Base-by-base conservation (phyloP, 2,329 filamentous ascomycete species). In the Graphium sp. region DNA sequence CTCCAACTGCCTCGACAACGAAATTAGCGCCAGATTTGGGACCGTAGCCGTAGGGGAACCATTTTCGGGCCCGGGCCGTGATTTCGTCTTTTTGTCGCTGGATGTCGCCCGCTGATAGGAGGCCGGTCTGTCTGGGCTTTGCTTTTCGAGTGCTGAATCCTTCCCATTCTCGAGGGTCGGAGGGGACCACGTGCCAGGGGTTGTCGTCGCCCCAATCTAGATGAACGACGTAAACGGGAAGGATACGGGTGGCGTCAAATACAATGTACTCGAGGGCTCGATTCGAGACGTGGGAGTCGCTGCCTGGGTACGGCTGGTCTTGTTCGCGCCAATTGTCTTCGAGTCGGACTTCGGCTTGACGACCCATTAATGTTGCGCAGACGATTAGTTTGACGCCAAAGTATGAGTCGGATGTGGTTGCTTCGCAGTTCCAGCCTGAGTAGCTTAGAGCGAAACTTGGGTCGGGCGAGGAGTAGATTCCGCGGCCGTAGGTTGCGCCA, bases 21-120 rank as follows among this genome's bases (percentile, higher is more conserved):
- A 62, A 57, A 9, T 33, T 48, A 0, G 43, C 50, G 3, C 55
- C 54, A 1, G 42, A 52, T 3, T 53, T 52, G 3, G 55, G 50
- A 0, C 59, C 56, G 37, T 48, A 62, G 2, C 56, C 55, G 30
- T 58, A 60, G 1, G 56, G 55, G 28, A 60, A 60, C 40, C 48
- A 60, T 40, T 62, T 62, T 20, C 49, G 37, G 0, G 53, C 58
- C 7, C 49, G 44, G 0, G 55, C 53, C 26, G 53, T 46, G 26
- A 46, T 39, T 7, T 51, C 53, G 23, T 49, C 44, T 34, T 53
- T 53, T 24, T 41, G 39, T 7, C 48, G 46, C 34, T 51, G 43
- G 7, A 39, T 31, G 15, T 59, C 56, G 0, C 47, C 56, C 0
- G 54, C 38, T 2, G 33, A 29, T 24, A 35, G 32, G 4, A 8